Evolutionary conservation across 1,284 basidiomycete genomes (phyloP).

Genomic region (Fomes fomentarius): DNA sequence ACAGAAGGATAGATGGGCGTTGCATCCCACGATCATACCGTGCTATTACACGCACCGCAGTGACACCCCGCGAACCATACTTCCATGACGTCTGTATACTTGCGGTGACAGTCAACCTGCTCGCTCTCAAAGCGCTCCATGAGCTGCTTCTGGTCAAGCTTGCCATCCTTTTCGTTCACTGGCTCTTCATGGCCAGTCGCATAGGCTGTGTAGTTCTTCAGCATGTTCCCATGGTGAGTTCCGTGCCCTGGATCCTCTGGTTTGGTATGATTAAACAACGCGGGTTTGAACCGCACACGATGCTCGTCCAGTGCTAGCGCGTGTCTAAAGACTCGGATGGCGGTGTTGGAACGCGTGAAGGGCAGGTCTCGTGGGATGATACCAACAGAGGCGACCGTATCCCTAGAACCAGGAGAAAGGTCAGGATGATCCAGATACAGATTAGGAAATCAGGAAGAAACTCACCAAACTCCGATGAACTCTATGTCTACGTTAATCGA

Average conservation of each 20-base stretch:
- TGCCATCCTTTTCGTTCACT: neutral
- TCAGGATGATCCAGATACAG: too few relatives aligned
- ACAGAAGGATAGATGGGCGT: neutral
- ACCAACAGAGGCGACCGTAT: slow-evolving; percentile 56
- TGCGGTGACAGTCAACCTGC: neutral
- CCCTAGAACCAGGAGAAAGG: slow-evolving; percentile 31
- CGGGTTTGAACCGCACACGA: slow-evolving; percentile 63
- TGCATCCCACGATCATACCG: neutral
- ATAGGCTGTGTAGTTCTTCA: slow-evolving; percentile 36
- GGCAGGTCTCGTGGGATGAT: slow-evolving; percentile 47
- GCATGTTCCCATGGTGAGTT: slow-evolving; percentile 29
- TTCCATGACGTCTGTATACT: slow-evolving; percentile 46
- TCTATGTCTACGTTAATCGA: slow-evolving; percentile 50
- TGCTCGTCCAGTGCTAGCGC: slow-evolving; percentile 71
- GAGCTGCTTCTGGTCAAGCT: neutral
- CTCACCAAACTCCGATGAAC: slow-evolving; percentile 58
- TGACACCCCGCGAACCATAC: slow-evolving; percentile 59
- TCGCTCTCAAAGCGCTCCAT: neutral
- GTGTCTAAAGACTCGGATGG: slow-evolving; percentile 65
- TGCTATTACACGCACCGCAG: slow-evolving; percentile 37
- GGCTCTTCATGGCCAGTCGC: neutral
- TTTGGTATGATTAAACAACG: too few relatives aligned
- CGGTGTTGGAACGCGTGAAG: slow-evolving; percentile 61
- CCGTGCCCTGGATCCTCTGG: too few relatives aligned
- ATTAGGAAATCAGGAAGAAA: neutral